Base-by-base conservation (phyloP, 2,329 filamentous ascomycete species). In the Chaetomium strumarium region DNA sequence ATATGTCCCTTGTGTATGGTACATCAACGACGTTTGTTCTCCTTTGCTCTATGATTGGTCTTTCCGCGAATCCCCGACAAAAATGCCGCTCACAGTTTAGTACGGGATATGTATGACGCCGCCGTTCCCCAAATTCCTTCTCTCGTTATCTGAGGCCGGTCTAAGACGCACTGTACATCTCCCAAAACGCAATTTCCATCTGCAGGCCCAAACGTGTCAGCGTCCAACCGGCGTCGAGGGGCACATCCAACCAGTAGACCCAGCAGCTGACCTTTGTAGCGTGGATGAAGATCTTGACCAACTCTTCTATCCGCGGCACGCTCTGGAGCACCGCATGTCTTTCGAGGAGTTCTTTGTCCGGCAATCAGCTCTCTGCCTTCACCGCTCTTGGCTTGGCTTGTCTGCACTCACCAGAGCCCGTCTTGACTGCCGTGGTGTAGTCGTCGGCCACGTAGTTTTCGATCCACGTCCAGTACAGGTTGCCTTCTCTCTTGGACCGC, bases 381-480 rank as follows among this genome's bases (percentile, higher is more conserved):
- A 12, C 13, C 20, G 10, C 16, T 4, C 11, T 30, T 37, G 34
- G 8, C 13, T 46, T 34, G 8, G 14, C 2, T 14, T 31, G 12
- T 16, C 16, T 9, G 29, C n/a, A 53, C 78, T 68, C 72, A 89
- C 87, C 82, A 50, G 78, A 81, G 19, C 88, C 89, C 3, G 81
- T 75, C 58, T 74, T 75, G 49, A 95, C 87, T 6, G 88, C 88
- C 56, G 83, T 75, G 0, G 75, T 71, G 60, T 95, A 96, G 66
- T 93, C 88, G 1, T 88, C 84, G 2, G 84, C 86, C 14, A 87
- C 80, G 65, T 96, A 97, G 64, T 89, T 95, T 65, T 91, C 77
- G 59, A 97, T 89, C 92, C 92, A 97, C 42, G 83, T 79, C 85
- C 87, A 93, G 72, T 95, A 97, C 16, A 72, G 75, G 66, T 92